phyloP scores from a whole-genome alignment of 2,329 filamentous ascomycete genomes.

The Diaporthe sp. region DNA sequence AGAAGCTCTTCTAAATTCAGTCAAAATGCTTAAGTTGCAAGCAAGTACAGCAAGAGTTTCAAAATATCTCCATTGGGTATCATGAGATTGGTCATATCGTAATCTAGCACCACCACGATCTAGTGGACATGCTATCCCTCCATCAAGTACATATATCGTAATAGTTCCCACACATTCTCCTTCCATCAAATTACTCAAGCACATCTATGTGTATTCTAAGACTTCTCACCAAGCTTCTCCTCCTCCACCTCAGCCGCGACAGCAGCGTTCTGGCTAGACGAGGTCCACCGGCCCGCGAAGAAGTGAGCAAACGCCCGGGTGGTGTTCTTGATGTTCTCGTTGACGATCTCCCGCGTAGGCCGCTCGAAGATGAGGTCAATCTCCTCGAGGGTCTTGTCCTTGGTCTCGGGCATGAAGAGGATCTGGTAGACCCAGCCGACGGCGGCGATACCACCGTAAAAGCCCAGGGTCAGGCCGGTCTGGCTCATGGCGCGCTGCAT shows the following conservation, averaged over 20 bases:
- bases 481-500: slow-evolving; percentile 78
- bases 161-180: neutral
- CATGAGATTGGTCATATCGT: slow-evolving; percentile 30
- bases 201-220: neutral
- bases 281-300: slow-evolving; percentile 35
- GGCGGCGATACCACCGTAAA: slow-evolving; percentile 80
- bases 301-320: slow-evolving; percentile 35
- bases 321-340: slow-evolving; percentile 63
- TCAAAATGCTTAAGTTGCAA: neutral
- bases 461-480: slow-evolving; percentile 76
- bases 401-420: slow-evolving; percentile 82
- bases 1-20: no score
- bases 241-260: slow-evolving; percentile 20
- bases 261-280: slow-evolving; percentile 27
- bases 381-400: slow-evolving; percentile 77
- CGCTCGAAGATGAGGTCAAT: slow-evolving; percentile 76
- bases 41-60: neutral
- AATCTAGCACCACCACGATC: slow-evolving; percentile 1
- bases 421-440: slow-evolving; percentile 80
- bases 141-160: neutral
- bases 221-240: slow-evolving; percentile 39
- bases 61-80: slow-evolving; percentile 31
- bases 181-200: neutral
- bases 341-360: slow-evolving; percentile 73
- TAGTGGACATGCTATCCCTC: neutral